phyloP scores from a whole-genome alignment of 2,329 filamentous ascomycete genomes.

The Trichoderma asperellum region DNA sequence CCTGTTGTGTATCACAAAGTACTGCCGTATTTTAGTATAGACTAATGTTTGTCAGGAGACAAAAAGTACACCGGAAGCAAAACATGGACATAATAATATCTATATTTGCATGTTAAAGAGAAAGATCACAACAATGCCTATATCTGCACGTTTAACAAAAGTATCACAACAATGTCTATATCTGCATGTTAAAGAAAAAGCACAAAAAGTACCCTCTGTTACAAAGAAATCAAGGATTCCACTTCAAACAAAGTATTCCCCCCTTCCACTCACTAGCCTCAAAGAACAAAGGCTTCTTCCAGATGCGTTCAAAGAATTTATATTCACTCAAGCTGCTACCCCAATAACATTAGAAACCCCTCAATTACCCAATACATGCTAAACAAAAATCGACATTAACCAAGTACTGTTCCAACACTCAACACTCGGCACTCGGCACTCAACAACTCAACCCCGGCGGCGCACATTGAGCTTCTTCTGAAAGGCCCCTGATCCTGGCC shows the following conservation, averaged over 20 bases:
- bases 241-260: neutral
- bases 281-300: neutral
- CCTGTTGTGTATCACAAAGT: too few species aligned
- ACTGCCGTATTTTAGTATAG: too few species aligned
- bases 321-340: neutral
- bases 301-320: neutral
- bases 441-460: neutral
- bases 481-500: constrained; percentile 26
- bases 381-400: neutral
- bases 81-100: too few species aligned
- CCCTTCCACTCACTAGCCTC: neutral
- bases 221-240: too few species aligned
- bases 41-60: too few species aligned
- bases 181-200: too few species aligned
- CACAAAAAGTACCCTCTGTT: too few species aligned
- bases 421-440: neutral
- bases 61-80: too few species aligned
- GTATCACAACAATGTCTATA: too few species aligned
- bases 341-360: neutral
- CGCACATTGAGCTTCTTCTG: constrained; percentile 7
- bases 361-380: constrained; percentile 17
- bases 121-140: too few species aligned
- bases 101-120: too few species aligned
- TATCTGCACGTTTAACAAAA: too few species aligned
- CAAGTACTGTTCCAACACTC: neutral